These are phyloP conservation scores for Tardiomyces blankii DNA, from an alignment of 1,139 yeast species.

Conservation along the genomic window DNA sequence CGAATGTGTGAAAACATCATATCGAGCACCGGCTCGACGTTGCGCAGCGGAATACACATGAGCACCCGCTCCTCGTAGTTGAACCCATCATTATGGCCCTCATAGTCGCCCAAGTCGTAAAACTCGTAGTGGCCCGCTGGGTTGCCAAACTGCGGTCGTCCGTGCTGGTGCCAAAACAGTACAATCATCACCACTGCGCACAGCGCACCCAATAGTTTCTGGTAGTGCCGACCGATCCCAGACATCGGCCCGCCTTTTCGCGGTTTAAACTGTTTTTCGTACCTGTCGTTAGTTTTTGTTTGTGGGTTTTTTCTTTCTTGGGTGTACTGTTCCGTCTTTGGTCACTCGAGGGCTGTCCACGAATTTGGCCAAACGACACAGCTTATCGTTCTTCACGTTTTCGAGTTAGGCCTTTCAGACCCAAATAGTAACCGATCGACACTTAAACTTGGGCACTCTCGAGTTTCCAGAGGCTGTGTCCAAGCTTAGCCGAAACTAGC, in stretches of 20 bases:
- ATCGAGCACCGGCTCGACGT: slow-evolving; percentile 56
- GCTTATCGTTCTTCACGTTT: too few relatives aligned
- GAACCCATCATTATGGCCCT: slow-evolving; percentile 47
- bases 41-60: slow-evolving; percentile 59
- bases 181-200: background rate
- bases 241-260: background rate
- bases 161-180: background rate
- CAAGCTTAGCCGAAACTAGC: too few relatives aligned
- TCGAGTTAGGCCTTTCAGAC: too few relatives aligned
- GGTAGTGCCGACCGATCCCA: background rate
- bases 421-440: too few relatives aligned
- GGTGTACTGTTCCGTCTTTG: too few relatives aligned
- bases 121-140: background rate
- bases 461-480: too few relatives aligned
- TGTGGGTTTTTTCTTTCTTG: too few relatives aligned
- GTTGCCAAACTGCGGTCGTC: background rate
- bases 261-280: background rate
- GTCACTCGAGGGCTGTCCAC: too few relatives aligned
- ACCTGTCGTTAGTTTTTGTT: background rate
- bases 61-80: slow-evolving; percentile 45
- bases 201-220: background rate
- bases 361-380: too few relatives aligned
- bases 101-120: slow-evolving; percentile 41
- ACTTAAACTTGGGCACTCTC: too few relatives aligned
- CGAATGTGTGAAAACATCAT: slow-evolving; percentile 53